phyloP scores from a whole-genome alignment of 495 filamentous ascomycete genomes.

The Aspergillus steynii region DNA sequence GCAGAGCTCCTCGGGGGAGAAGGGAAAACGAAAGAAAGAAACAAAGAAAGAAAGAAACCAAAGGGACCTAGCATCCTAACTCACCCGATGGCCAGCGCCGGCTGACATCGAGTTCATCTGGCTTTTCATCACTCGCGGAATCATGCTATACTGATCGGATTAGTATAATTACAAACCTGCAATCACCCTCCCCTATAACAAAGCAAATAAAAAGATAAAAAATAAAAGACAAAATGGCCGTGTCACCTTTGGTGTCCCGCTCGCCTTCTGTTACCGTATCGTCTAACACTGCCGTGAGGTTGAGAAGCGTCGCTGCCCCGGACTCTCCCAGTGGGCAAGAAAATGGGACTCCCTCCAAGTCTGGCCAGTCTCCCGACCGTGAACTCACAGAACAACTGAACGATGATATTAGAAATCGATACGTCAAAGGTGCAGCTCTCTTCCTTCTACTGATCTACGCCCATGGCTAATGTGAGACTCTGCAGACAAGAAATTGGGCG shows the following conservation, averaged over 20 bases:
- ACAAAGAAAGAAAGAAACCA: too few species aligned
- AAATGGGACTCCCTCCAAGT: constrained; percentile 13
- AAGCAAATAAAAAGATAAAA: too few species aligned
- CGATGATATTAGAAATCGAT: constrained; percentile 80
- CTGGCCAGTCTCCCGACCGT: constrained; percentile 27
- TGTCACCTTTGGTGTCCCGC: constrained; percentile 43
- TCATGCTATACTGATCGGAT: neutral
- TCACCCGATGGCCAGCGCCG: too few species aligned
- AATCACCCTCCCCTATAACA: too few species aligned
- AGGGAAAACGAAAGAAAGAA: neutral
- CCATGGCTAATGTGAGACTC: constrained; percentile 10
- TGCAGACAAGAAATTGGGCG: constrained; percentile 82
- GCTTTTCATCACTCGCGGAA: neutral
- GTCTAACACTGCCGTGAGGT: constrained; percentile 35
- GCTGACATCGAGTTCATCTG: neutral
- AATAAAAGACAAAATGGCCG: constrained; percentile 32
- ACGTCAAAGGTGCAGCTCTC: constrained; percentile 69
- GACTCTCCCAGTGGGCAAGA: constrained; percentile 24
- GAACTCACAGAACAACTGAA: constrained; percentile 88
- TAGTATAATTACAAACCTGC: neutral
- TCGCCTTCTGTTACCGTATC: constrained; percentile 32
- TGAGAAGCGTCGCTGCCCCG: constrained; percentile 39
- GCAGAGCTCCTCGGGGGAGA: neutral
- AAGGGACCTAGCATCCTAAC: too few species aligned
- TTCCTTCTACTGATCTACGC: neutral